Percentiles rank a stretch among this genome's conserved stretches.
Conservation (phyloP, 345 rosid species). For the thale cress (Arabidopsis thaliana) region DNA sequence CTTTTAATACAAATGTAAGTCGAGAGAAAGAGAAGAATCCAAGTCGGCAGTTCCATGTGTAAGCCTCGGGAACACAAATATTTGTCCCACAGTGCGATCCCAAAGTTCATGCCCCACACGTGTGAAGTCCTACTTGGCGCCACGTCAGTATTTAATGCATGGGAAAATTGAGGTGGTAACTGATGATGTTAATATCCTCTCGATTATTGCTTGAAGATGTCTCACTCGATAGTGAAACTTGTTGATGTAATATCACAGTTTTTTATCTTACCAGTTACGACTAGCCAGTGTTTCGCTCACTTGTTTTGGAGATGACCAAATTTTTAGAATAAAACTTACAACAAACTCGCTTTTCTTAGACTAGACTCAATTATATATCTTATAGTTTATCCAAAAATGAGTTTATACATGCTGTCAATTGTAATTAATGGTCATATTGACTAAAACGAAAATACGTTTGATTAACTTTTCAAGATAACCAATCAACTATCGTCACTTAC, state of each 20-base stretch:
- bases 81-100: conserved; percentile 41
- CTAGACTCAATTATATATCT: too few species aligned
- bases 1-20: conserved; percentile 10
- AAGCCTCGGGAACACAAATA: conserved; percentile 38
- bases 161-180: background rate
- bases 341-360: background rate
- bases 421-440: background rate
- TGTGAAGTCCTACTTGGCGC: conserved; percentile 38
- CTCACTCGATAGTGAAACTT: background rate
- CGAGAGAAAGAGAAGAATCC: conserved; percentile 38
- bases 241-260: background rate
- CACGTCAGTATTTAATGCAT: conserved; percentile 41
- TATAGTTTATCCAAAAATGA: too few species aligned
- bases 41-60: conserved; percentile 45
- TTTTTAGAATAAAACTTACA: background rate
- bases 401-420: background rate
- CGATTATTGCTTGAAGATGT: background rate
- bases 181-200: background rate
- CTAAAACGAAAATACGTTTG: background rate
- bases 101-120: conserved; percentile 39
- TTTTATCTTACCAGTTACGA: background rate
- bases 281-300: background rate
- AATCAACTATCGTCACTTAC: conserved; percentile 6
- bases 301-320: background rate
- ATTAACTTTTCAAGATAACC: conserved; percentile 19